Conservation (phyloP, 352 stramenopile genomes). For the Sclerospora graminicola region DNA sequence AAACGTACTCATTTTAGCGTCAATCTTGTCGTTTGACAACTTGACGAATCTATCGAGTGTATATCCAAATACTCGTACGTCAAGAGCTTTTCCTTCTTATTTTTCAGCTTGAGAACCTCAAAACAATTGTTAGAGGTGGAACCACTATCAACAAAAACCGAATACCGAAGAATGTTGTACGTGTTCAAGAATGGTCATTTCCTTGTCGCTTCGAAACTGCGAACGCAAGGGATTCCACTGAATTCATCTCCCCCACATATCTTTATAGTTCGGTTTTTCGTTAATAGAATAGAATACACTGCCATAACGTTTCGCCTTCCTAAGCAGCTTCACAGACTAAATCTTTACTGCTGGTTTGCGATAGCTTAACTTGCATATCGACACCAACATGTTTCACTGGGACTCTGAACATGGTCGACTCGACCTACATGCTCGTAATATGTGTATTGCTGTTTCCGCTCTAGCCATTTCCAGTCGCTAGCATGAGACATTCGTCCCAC, state of each 20-base stretch:
- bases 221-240: too few relatives aligned
- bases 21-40: too few relatives aligned
- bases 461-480: too few relatives aligned
- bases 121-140: too few relatives aligned
- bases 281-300: slow-evolving; percentile 4
- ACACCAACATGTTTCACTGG: slow-evolving; percentile 13
- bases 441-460: slow-evolving; percentile 24
- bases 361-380: slow-evolving; percentile 21
- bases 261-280: slow-evolving; percentile 13
- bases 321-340: slow-evolving; percentile 15
- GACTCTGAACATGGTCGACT: too few relatives aligned
- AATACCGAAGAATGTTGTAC: too few relatives aligned
- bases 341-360: slow-evolving; percentile 29
- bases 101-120: too few relatives aligned
- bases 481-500: slow-evolving; percentile 12
- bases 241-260: slow-evolving; percentile 8
- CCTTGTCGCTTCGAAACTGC: slow-evolving; percentile 14
- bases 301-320: background rate
- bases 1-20: too few relatives aligned
- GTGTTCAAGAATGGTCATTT: slow-evolving; percentile 7
- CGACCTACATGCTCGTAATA: slow-evolving; percentile 27
- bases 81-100: too few relatives aligned
- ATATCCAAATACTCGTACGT: too few relatives aligned
- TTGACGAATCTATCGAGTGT: too few relatives aligned
- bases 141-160: too few relatives aligned